These are phyloP conservation scores for Diaporthe sp. DNA, from an alignment of 2,329 filamentous ascomycete species.

Conservation along the genomic window DNA sequence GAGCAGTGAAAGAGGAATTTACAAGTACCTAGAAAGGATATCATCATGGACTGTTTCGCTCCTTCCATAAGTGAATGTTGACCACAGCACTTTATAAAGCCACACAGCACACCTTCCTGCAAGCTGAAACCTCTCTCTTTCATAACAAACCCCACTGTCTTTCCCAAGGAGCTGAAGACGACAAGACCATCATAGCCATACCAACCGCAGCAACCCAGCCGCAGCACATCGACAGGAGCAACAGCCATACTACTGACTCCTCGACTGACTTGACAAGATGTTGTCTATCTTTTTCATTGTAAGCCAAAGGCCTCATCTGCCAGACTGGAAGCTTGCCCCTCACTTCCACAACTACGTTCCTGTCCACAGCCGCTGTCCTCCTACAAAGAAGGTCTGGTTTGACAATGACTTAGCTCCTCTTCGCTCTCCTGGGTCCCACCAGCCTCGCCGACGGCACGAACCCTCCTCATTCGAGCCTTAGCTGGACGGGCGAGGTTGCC, in stretches of 20 bases:
- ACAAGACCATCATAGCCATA: not conserved
- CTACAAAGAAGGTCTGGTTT: not conserved
- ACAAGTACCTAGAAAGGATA: not conserved
- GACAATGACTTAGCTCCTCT: not conserved
- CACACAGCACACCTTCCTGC: too few species aligned
- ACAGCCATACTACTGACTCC: too few species aligned
- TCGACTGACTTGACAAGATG: not conserved
- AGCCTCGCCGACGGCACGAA: not conserved
- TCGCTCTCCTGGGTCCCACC: constrained; percentile 6
- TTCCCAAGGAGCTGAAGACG: not conserved
- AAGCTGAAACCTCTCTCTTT: not conserved
- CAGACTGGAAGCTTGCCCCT: too few species aligned
- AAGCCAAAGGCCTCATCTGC: not conserved
- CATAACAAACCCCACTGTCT: not conserved
- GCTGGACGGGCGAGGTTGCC: constrained; percentile 21
- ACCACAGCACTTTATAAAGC: not conserved
- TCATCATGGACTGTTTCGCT: not conserved
- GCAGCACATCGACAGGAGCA: too few species aligned
- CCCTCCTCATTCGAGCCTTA: not conserved
- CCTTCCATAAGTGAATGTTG: not conserved
- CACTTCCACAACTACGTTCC: not conserved
- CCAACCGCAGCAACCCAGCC: not conserved
- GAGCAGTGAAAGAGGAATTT: not conserved
- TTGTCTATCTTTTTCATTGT: not conserved
- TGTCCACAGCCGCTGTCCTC: not conserved